phyloP scores from a whole-genome alignment of 345 rosid species.

The Sisymbrium altissimum region DNA sequence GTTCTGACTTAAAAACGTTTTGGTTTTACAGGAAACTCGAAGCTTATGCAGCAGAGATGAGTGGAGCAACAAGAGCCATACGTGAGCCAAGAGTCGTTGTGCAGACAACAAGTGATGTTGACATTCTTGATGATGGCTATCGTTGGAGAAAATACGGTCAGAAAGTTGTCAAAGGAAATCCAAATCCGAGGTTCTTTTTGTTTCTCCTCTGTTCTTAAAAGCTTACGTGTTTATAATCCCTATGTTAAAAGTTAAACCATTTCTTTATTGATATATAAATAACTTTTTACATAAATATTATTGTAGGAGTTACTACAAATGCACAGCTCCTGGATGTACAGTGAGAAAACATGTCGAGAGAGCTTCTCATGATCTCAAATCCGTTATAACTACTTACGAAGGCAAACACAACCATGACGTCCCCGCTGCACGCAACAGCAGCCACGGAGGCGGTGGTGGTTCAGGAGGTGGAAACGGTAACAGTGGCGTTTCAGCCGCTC shows the following conservation, averaged over 20 bases:
- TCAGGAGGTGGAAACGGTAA: conserved; percentile 18
- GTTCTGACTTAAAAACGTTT: conserved; percentile 2
- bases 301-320: conserved; percentile 93
- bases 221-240: background rate
- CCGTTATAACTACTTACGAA: conserved; percentile 94
- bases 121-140: conserved; percentile 95
- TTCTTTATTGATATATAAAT: no score
- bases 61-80: conserved; percentile 90
- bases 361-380: conserved; percentile 95
- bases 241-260: no score
- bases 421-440: conserved; percentile 83
- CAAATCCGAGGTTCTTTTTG: conserved; percentile 75
- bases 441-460: conserved; percentile 38
- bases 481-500: conserved; percentile 40
- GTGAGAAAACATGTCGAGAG: conserved; percentile 98
- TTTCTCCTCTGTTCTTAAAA: background rate
- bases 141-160: conserved; percentile 99
- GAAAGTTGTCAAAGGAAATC: conserved; percentile 99
- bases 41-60: conserved; percentile 68
- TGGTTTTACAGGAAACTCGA: conserved; percentile 66
- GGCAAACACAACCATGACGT: conserved; percentile 99
- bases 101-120: conserved; percentile 96
- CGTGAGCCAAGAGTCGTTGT: conserved; percentile 98
- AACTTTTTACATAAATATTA: background rate
- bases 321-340: conserved; percentile 87